Evolutionary conservation across 768 basidiomycete genomes (phyloP).

Genomic region (Paxillus rubicundulus): DNA sequence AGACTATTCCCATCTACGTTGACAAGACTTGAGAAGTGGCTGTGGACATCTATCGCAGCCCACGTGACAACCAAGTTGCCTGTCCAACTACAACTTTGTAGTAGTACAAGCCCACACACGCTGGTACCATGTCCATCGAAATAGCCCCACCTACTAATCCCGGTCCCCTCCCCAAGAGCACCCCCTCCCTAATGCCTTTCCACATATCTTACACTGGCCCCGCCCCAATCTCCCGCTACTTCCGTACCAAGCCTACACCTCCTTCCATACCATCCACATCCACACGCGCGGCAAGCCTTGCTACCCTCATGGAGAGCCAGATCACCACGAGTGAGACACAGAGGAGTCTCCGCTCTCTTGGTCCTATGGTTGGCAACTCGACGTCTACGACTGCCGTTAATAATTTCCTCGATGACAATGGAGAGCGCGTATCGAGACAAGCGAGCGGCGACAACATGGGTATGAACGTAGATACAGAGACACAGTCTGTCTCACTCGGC

Average conservation of each 20-base stretch:
- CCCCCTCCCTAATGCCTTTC: conserved; percentile 81
- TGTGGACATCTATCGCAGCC: neutral
- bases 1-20: too few species aligned
- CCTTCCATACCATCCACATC: conserved; percentile 6
- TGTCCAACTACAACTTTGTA: too few species aligned
- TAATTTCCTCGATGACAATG: neutral
- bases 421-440: neutral
- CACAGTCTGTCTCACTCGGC: conserved; percentile 6
- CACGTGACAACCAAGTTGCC: too few species aligned
- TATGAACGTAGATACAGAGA: conserved; percentile 9
- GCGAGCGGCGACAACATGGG: neutral
- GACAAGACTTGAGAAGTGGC: too few species aligned
- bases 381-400: conserved; percentile 9
- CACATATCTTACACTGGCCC: conserved; percentile 67
- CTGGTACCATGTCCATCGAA: conserved; percentile 17
- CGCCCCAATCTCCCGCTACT: conserved; percentile 73
- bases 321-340: conserved; percentile 7
- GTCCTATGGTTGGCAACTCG: neutral
- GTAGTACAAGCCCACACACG: too few species aligned
- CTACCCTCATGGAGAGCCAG: conserved; percentile 11
- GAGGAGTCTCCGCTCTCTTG: neutral
- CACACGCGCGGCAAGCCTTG: conserved; percentile 10
- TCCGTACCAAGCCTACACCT: conserved; percentile 49
- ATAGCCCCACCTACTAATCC: conserved; percentile 13
- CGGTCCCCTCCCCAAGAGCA: conserved; percentile 35